Base-by-base conservation (phyloP, 257 asterid species). In the Solanum clarkiae region DNA sequence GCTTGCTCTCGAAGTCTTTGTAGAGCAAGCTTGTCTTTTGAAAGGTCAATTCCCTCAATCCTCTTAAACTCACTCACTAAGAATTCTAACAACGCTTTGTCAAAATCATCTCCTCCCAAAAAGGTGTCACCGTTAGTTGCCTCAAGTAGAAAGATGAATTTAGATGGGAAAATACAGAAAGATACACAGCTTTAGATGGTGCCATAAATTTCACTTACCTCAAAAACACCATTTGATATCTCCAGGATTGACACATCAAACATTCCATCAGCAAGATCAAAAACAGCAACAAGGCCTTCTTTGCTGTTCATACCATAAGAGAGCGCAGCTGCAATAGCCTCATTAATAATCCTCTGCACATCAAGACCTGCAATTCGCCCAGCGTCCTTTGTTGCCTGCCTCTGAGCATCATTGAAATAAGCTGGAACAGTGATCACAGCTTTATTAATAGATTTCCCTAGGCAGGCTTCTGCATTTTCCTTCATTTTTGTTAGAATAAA, bases 51-150 rank as follows among this genome's bases (percentile, higher is more conserved):
- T 7, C 87, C 93, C 36, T 94, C 95, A 2, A 90, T 88, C 62
- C 88, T 88, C 88, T 87, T 93, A 85, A 89, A 94, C 80, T 94
- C 98, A 4, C 87, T 87, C 57, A 93, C 97, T 80, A 94, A 85
- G 40, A 87, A 94, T 75, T 93, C 95, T 72, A 94, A 86, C 65
- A 94, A 59, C 0, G 94, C 80, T 60, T 93, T 93, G 81, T 93
- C 97, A 42, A 94, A 94, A 70, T 94, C 97, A 87, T 94, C 98
- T 84, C 98, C 98, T 63, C 96, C 98, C 89, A 94, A 88, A 89
- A 94, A 94, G 68, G 98, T 94, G 85, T 94, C 98, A 63, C 98
- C 98, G n/a, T 94, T 94, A 20, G 98, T 94, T 80, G 98, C 97
- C 91, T 92, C 14, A 32, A 7, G 20, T 7, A 53, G 82, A 86